Conservation (phyloP, 148 eudicot genomes). For the Camellia sinensis region DNA sequence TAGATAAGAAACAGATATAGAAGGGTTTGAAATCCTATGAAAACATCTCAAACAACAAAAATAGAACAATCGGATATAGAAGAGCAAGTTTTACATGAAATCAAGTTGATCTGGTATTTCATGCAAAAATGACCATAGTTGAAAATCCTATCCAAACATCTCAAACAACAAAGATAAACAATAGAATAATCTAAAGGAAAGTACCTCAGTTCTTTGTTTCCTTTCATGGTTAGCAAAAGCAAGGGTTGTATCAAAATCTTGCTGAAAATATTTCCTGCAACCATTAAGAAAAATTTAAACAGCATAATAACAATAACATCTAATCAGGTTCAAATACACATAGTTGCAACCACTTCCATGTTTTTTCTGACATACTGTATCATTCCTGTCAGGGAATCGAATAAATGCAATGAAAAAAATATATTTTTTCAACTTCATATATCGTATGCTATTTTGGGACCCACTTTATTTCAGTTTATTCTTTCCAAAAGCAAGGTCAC, state of each 20-base stretch:
- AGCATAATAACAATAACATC: not conserved
- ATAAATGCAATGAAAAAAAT: too few relatives aligned
- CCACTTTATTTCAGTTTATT: too few relatives aligned
- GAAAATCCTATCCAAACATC: not conserved
- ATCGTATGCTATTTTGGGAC: too few relatives aligned
- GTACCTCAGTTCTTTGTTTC: slow-evolving; percentile 87
- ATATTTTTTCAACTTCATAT: too few relatives aligned
- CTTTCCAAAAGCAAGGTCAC: too few relatives aligned
- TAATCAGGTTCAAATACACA: not conserved
- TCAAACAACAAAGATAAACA: slow-evolving; percentile 7
- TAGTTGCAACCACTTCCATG: not conserved
- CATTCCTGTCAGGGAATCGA: not conserved
- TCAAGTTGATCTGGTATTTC: too few relatives aligned
- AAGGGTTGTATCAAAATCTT: slow-evolving; percentile 83
- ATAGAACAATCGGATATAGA: too few relatives aligned
- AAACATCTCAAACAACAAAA: too few relatives aligned
- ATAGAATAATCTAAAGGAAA: not conserved
- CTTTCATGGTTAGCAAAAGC: slow-evolving; percentile 86
- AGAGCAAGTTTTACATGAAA: too few relatives aligned
- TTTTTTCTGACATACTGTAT: not conserved
- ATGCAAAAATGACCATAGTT: not conserved
- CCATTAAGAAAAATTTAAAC: slow-evolving; percentile 7
- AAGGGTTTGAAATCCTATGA: too few relatives aligned
- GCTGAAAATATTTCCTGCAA: slow-evolving; percentile 81
- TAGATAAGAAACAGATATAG: too few relatives aligned